Evolutionary conservation across 345 rosid genomes (phyloP).

Genomic region (Hibiscus tridactylites): DNA sequence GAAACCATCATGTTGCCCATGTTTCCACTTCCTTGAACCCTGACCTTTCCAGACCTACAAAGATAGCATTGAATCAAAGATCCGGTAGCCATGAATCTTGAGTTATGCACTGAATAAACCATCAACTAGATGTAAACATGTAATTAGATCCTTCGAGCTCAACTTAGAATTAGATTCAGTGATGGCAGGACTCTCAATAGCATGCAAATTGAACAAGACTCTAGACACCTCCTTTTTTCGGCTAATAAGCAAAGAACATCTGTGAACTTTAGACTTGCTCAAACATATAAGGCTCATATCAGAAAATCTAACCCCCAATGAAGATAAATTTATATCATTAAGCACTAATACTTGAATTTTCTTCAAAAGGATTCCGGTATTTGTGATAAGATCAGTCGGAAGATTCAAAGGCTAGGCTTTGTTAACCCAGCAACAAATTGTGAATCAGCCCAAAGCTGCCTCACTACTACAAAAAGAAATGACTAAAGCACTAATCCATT

Average conservation of each 20-base stretch:
- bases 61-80: neutral
- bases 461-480: neutral
- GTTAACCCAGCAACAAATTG: neutral
- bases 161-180: neutral
- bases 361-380: neutral
- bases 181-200: neutral
- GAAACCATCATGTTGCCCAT: conserved; percentile 84
- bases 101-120: neutral
- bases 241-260: neutral
- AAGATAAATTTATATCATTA: neutral
- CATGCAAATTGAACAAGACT: neutral
- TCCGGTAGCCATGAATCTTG: neutral
- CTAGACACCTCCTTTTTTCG: neutral
- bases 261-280: neutral
- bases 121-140: neutral
- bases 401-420: neutral
- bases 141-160: no score
- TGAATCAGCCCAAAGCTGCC: neutral
- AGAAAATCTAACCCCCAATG: neutral
- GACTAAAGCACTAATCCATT: neutral
- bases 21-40: conserved; percentile 98
- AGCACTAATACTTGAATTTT: neutral
- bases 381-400: neutral
- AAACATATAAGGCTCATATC: neutral
- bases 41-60: conserved; percentile 40